Evolutionary conservation across 2,329 filamentous ascomycete genomes (phyloP).

Genomic region (Sporothrix mexicana): DNA sequence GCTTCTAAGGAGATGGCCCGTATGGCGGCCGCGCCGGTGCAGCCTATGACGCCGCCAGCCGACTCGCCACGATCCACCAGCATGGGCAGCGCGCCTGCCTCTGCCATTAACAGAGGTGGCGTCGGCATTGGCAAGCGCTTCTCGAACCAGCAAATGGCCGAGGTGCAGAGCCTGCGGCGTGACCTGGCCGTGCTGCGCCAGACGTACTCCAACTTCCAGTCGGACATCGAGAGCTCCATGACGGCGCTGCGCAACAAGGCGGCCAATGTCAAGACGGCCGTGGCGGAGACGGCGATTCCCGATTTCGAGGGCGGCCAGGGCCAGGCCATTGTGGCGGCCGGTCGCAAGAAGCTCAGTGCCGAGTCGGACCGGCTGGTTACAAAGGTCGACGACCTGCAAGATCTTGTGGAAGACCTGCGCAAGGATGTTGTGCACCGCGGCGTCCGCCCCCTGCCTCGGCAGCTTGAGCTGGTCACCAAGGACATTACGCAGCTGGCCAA

Average conservation of each 20-base stretch:
- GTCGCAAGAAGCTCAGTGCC: constrained; percentile 83
- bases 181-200: constrained; percentile 92
- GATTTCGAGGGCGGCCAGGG: constrained; percentile 78
- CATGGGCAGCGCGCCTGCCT: constrained; percentile 28
- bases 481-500: constrained; percentile 81
- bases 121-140: constrained; percentile 32
- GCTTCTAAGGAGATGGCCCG: constrained; percentile 83
- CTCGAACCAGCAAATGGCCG: constrained; percentile 67
- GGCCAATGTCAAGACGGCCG: constrained; percentile 75
- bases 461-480: constrained; percentile 87
- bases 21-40: constrained; percentile 49
- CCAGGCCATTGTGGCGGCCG: constrained; percentile 80
- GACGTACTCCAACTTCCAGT: constrained; percentile 89
- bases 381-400: constrained; percentile 95
- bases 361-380: constrained; percentile 91
- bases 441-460: constrained; percentile 86
- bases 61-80: constrained; percentile 57
- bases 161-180: constrained; percentile 80
- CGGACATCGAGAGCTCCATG: constrained; percentile 89
- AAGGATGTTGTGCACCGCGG: constrained; percentile 96
- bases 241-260: constrained; percentile 81
- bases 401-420: constrained; percentile 92
- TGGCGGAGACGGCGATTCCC: constrained; percentile 72
- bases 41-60: constrained; percentile 47
- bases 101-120: constrained; percentile 38